Base-by-base conservation (phyloP, 163 green algal species). In the Chloromonas sp. region DNA sequence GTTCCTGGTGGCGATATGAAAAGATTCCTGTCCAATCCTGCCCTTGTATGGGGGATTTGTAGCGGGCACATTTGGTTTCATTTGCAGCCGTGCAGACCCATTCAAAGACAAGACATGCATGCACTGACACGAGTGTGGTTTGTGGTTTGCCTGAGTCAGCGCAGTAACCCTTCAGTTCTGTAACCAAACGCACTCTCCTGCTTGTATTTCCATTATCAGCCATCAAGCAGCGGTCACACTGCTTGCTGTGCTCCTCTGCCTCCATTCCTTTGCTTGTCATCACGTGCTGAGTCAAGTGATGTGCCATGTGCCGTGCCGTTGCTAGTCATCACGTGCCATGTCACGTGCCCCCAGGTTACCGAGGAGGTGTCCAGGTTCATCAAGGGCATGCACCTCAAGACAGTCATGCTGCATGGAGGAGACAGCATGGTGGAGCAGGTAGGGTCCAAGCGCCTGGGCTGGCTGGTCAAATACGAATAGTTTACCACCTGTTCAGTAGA, bases 311-410 rank as follows among this genome's bases (percentile, higher is more conserved):
- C 36, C 36, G 36, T 36, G 36, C 36, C 36, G 36, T 36, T 36
- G 36, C 36, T 36, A 36, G 36, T 36, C 36, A 36, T 36, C 36
- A 36, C 36, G 36, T 36, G 36, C 36, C 36, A 36, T 36, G 36
- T 36, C 36, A 36, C 36, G 36, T 74, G 79, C 60, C 14, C 58
- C 60, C 79, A 98, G 91, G 96, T 98, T 70, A 94, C 97, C 82
- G 95, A 97, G 86, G 96, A 98, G 88, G 95, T 92, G 0, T 78
- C 87, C 15, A 95, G 95, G 85, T 92, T 99, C 60, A 92, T 93
- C 1, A 86, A 95, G 70, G 96, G 93, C 88, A 94, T 94, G 1
- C 92, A 93, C 60, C 90, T 94, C 83, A 90, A 84, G 81, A 85
- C 89, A 1, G 92, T 86, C 86, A 89, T 74, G 36, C 91, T 95